Evolutionary conservation across 2,329 filamentous ascomycete genomes (phyloP).

Genomic region (Metarhizium anisopliae): DNA sequence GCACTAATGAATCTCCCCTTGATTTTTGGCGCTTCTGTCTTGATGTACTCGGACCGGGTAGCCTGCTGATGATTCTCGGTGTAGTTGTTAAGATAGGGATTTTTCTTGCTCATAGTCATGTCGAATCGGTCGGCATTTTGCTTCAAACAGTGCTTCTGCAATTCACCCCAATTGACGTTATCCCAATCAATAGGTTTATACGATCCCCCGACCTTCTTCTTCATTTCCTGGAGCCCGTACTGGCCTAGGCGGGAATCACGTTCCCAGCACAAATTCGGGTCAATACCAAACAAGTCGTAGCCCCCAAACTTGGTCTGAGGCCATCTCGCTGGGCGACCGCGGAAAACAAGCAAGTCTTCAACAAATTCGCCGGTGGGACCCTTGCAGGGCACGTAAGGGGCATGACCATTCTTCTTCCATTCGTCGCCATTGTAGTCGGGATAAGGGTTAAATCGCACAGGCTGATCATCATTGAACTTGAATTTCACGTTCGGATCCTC

Average conservation of each 20-base stretch:
- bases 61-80: conserved; percentile 20
- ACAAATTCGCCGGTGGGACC: conserved; percentile 52
- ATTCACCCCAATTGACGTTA: conserved; percentile 57
- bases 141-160: conserved; percentile 58
- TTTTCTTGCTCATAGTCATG: conserved; percentile 28
- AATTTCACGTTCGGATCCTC: conserved; percentile 24
- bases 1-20: conserved; percentile 8
- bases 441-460: conserved; percentile 60
- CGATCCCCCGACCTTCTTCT: conserved; percentile 33
- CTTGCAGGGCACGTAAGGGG: conserved; percentile 53
- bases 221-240: conserved; percentile 47
- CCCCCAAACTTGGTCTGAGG: conserved; percentile 55
- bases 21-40: conserved; percentile 6
- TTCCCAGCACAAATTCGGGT: conserved; percentile 58
- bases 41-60: background rate
- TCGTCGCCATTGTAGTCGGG: conserved; percentile 56
- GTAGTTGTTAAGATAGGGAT: conserved; percentile 35
- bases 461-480: conserved; percentile 35
- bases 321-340: conserved; percentile 49
- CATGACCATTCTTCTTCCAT: conserved; percentile 50
- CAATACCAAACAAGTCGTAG: conserved; percentile 49
- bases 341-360: conserved; percentile 57
- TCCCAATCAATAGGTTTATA: conserved; percentile 46
- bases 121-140: conserved; percentile 59
- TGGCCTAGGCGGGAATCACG: conserved; percentile 59